Evolutionary conservation across 2,329 filamentous ascomycete genomes (phyloP).

Genomic region (Zasmidium cellare): DNA sequence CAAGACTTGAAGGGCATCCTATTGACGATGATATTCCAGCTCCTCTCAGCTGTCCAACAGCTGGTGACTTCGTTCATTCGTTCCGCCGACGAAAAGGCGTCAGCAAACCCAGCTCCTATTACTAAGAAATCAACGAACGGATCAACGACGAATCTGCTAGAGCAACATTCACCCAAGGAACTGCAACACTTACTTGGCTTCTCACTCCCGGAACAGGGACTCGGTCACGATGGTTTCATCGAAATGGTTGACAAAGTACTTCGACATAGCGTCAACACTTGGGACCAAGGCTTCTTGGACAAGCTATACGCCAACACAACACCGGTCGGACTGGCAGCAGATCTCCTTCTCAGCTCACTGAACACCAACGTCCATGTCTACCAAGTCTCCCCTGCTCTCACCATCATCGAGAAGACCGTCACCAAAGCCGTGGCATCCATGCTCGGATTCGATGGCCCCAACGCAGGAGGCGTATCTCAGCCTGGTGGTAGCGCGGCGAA

Average conservation of each 20-base stretch:
- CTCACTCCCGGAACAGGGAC: constrained; percentile 36
- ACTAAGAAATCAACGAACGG: constrained; percentile 16
- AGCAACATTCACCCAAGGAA: constrained; percentile 46
- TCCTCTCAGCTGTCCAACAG: constrained; percentile 66
- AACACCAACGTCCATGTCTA: constrained; percentile 97
- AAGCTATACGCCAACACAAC: constrained; percentile 93
- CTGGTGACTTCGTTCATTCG: constrained; percentile 71
- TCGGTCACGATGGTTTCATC: constrained; percentile 46
- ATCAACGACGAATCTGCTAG: constrained; percentile 45
- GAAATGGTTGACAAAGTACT: constrained; percentile 66
- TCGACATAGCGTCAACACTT: constrained; percentile 93
- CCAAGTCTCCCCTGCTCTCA: constrained; percentile 86
- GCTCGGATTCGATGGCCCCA: constrained; percentile 72
- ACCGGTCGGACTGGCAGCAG: constrained; percentile 79
- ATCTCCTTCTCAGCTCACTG: constrained; percentile 78
- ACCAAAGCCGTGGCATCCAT: constrained; percentile 69
- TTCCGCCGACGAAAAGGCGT: constrained; percentile 65
- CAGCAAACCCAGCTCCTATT: constrained; percentile 43
- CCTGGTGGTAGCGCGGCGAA: constrained; percentile 86
- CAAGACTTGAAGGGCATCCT: neutral
- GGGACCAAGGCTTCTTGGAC: constrained; percentile 94
- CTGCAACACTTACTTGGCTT: constrained; percentile 43
- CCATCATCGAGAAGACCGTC: constrained; percentile 83
- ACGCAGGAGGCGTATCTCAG: constrained; percentile 69
- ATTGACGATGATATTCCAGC: constrained; percentile 45